phyloP scores from a whole-genome alignment of 805 yeast species.

The Saccharomycopsis capsularis region DNA sequence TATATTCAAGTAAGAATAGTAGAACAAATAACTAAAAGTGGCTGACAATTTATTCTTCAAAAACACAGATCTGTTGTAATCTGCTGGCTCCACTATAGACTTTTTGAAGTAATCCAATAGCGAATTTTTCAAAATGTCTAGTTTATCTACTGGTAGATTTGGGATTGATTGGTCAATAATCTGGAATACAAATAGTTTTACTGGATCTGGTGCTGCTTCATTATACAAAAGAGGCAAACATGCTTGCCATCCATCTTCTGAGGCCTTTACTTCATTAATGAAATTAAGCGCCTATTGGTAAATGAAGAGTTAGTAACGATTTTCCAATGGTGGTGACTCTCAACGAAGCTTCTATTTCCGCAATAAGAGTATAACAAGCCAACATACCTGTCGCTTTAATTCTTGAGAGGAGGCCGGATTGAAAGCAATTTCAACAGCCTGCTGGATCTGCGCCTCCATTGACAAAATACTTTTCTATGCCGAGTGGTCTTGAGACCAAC shows the following conservation, averaged over 20 bases:
- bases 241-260: conserved; percentile 49
- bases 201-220: conserved; percentile 40
- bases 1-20: conserved; percentile 37
- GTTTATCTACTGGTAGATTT: conserved; percentile 28
- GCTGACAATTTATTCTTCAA: conserved; percentile 54
- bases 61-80: conserved; percentile 30
- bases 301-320: conserved; percentile 7
- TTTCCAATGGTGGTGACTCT: background rate
- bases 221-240: conserved; percentile 42
- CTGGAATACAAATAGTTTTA: conserved; percentile 62
- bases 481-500: too few species aligned
- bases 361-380: background rate
- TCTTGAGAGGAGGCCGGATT: conserved; percentile 56
- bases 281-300: conserved; percentile 40
- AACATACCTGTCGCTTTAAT: conserved; percentile 48
- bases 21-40: conserved; percentile 45
- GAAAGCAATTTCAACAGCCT: conserved; percentile 81
- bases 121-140: conserved; percentile 22
- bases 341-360: too few species aligned
- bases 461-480: too few species aligned
- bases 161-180: conserved; percentile 55
- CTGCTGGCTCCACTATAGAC: conserved; percentile 7
- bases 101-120: conserved; percentile 24
- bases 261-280: conserved; percentile 45
- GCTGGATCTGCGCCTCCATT: conserved; percentile 57